Evolutionary conservation across 306 rosid species (phyloP).

Genomic region (Pyrus bretschneideri): DNA sequence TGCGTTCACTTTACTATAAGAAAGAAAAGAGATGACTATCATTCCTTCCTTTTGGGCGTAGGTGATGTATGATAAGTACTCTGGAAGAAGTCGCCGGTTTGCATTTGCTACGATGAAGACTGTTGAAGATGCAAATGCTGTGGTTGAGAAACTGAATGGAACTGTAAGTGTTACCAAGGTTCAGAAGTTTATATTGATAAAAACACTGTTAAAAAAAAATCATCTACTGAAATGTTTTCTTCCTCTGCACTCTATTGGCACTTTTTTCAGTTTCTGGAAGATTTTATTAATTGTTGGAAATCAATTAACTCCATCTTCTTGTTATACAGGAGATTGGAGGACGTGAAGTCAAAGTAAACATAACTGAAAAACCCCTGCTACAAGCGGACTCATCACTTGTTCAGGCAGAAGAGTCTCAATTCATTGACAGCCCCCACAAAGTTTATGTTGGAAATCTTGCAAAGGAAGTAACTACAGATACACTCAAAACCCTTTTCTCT

Average conservation of each 20-base stretch:
- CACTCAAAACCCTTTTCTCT: conserved; percentile 58
- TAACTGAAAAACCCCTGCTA: conserved; percentile 73
- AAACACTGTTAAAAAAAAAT: background rate
- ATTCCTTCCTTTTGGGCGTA: conserved; percentile 20
- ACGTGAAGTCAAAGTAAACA: conserved; percentile 69
- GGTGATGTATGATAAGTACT: conserved; percentile 95
- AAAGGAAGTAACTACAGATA: conserved; percentile 64
- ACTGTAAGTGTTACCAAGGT: conserved; percentile 43
- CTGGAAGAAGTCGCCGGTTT: conserved; percentile 88
- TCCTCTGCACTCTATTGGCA: background rate
- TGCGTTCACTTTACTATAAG: background rate
- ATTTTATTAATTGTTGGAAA: background rate
- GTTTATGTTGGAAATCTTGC: conserved; percentile 93
- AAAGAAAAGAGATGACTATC: background rate
- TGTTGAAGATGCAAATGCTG: conserved; percentile 76
- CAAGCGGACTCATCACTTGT: conserved; percentile 32
- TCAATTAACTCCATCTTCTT: conserved; percentile 14
- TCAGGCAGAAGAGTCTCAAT: conserved; percentile 66
- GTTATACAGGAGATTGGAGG: conserved; percentile 71
- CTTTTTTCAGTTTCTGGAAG: background rate
- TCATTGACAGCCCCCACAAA: conserved; percentile 81
- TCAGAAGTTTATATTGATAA: background rate
- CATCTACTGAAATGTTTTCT: background rate
- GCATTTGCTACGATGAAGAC: conserved; percentile 78
- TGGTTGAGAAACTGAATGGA: conserved; percentile 77